Percentiles rank a stretch among this genome's conserved stretches.
These are phyloP conservation scores for Termitomyces sp. DNA, from an alignment of 768 basidiomycete genomes.

Conservation along the genomic window DNA sequence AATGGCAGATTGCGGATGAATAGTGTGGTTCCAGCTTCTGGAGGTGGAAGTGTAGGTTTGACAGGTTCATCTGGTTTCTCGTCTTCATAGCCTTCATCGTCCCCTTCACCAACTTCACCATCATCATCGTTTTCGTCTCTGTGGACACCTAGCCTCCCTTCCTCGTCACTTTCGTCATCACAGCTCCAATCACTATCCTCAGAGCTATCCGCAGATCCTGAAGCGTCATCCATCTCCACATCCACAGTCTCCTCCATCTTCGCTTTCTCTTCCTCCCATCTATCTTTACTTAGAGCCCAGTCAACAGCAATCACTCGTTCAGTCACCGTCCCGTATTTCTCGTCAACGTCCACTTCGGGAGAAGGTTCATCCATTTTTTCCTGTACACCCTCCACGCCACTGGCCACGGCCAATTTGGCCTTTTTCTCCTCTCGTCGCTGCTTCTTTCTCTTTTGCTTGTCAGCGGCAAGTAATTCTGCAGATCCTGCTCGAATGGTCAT, in stretches of 20 bases:
- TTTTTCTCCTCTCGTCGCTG: conserved; percentile 51
- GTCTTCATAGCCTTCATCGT: conserved; percentile 27
- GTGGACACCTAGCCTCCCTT: conserved; percentile 41
- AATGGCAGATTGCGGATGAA: conserved; percentile 95
- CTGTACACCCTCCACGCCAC: conserved; percentile 29
- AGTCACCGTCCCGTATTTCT: conserved; percentile 29
- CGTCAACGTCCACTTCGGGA: conserved; percentile 25
- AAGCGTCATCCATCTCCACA: conserved; percentile 30
- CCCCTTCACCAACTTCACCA: conserved; percentile 28
- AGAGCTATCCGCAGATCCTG: conserved; percentile 23
- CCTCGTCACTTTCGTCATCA: conserved; percentile 37
- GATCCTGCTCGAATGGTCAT: conserved; percentile 61
- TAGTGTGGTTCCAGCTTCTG: conserved; percentile 85
- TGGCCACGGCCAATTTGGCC: conserved; percentile 29
- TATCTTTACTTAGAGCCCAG: conserved; percentile 93
- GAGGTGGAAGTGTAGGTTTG: conserved; percentile 71
- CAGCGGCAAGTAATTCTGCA: conserved; percentile 47
- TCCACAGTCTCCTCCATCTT: conserved; percentile 42
- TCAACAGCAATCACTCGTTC: conserved; percentile 85
- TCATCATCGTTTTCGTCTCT: conserved; percentile 36
- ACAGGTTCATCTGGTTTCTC: conserved; percentile 38
- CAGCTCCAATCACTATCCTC: conserved; percentile 23
- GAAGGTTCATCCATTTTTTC: conserved; percentile 29
- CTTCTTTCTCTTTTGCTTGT: conserved; percentile 69
- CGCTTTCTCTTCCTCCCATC: conserved; percentile 79